phyloP scores from a whole-genome alignment of 495 filamentous ascomycete species.

The Massariosphaeria phaeospora region DNA sequence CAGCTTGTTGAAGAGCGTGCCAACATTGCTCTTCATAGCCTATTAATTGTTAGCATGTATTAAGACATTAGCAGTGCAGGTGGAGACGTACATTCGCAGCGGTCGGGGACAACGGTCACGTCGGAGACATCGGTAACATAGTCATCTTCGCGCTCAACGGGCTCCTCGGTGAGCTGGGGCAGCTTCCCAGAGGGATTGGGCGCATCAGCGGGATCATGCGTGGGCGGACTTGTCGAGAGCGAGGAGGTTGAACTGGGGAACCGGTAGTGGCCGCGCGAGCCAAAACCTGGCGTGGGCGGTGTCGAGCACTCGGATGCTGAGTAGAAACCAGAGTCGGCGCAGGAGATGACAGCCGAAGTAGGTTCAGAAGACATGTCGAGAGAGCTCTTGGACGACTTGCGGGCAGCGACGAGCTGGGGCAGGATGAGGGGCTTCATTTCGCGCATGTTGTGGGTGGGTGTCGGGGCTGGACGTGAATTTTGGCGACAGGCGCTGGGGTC shows the following conservation, averaged over 20 bases:
- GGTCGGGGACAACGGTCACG: not conserved
- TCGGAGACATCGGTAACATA: not conserved
- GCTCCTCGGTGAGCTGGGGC: conserved; percentile 35
- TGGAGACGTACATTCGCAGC: conserved; percentile 30
- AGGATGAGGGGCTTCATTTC: conserved; percentile 30
- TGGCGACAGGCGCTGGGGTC: conserved; percentile 27
- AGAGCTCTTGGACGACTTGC: conserved; percentile 26
- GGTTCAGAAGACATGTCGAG: conserved; percentile 26
- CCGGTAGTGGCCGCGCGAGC: conserved; percentile 50
- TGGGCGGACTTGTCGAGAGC: conserved; percentile 49
- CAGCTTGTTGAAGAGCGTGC: conserved; percentile 6
- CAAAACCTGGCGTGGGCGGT: conserved; percentile 59
- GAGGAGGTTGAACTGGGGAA: conserved; percentile 62
- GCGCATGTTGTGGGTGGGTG: conserved; percentile 21
- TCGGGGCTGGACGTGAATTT: conserved; percentile 16
- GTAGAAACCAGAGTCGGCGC: conserved; percentile 38
- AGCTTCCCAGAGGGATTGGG: conserved; percentile 31
- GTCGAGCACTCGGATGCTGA: conserved; percentile 57
- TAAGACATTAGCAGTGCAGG: conserved; percentile 4
- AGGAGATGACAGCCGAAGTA: conserved; percentile 22
- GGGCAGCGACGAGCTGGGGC: conserved; percentile 31
- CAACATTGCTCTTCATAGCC: conserved; percentile 19
- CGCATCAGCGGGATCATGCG: conserved; percentile 41
- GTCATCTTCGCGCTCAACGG: conserved; percentile 33
- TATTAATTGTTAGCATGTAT: conserved; percentile 4